Evolutionary conservation across 257 asterid species (phyloP).

Genomic region (Buddleja alternifolia): DNA sequence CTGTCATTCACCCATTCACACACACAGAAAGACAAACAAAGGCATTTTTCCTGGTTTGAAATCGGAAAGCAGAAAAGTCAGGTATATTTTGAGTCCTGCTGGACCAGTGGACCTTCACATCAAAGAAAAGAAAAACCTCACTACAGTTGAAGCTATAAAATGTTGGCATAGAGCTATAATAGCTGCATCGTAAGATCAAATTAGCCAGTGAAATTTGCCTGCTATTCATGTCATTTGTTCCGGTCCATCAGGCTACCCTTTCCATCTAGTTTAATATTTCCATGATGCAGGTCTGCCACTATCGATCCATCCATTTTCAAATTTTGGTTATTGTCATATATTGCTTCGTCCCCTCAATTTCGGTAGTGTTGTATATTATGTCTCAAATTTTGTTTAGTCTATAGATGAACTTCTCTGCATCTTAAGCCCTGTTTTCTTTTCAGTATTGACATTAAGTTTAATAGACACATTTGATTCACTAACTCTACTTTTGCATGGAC

Average conservation of each 20-base stretch:
- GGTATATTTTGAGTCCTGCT: no score
- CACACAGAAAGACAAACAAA: neutral
- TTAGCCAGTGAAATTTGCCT: no score
- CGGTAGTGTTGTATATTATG: no score
- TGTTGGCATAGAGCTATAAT: no score
- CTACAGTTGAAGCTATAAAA: neutral
- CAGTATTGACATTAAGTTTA: no score
- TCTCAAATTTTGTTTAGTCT: no score
- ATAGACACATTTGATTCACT: no score
- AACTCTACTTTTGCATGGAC: slow-evolving; percentile 7
- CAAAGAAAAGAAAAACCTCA: slow-evolving; percentile 8
- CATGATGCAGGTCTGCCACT: slow-evolving; percentile 38
- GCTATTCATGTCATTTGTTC: neutral
- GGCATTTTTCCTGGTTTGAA: neutral
- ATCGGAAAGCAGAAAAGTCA: neutral
- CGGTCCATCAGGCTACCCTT: neutral
- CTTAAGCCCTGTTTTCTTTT: no score
- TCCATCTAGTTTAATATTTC: slow-evolving; percentile 14
- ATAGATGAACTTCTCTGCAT: no score
- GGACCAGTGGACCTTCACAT: neutral
- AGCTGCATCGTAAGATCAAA: no score
- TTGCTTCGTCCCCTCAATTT: no score
- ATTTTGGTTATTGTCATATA: no score
- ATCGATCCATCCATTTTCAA: neutral
- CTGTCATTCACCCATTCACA: slow-evolving; percentile 30